These are phyloP conservation scores for Kickxella alabastrina DNA, from an alignment of 192 early-diverging fungal species.

Conservation along the genomic window DNA sequence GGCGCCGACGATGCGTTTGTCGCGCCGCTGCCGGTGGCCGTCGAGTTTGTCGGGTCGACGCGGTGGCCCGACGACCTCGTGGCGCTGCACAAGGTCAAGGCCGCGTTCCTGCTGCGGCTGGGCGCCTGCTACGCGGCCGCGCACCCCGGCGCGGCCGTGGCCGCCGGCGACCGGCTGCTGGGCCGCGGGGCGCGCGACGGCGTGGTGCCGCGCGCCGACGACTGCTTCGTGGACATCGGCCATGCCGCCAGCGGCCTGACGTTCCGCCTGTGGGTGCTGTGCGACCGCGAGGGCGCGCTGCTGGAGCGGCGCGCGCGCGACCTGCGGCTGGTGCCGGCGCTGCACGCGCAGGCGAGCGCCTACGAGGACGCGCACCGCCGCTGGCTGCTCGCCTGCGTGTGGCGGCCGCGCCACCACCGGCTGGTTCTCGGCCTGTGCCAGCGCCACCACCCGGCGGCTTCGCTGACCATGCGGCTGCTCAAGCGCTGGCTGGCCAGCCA, in stretches of 20 bases:
- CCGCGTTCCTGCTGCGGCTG: slow-evolving; percentile 79
- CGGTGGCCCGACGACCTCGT: slow-evolving; percentile 88
- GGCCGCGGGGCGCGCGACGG: slow-evolving; percentile 53
- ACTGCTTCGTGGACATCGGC: slow-evolving; percentile 67
- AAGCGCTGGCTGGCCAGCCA: slow-evolving; percentile 92
- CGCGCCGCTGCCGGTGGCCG: slow-evolving; percentile 69
- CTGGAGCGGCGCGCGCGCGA: slow-evolving; percentile 51
- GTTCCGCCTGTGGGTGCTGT: slow-evolving; percentile 77
- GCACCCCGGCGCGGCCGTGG: slow-evolving; percentile 33
- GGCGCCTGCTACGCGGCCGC: slow-evolving; percentile 54
- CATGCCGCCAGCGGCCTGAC: slow-evolving; percentile 60
- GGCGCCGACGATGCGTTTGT: slow-evolving; percentile 55
- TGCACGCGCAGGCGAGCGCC: slow-evolving; percentile 53
- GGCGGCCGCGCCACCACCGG: slow-evolving; percentile 35
- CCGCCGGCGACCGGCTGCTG: slow-evolving; percentile 50
- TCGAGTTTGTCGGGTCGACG: slow-evolving; percentile 78
- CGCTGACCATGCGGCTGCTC: slow-evolving; percentile 74
- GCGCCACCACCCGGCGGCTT: slow-evolving; percentile 64
- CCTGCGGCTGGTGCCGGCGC: slow-evolving; percentile 26
- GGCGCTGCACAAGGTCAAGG: slow-evolving; percentile 87
- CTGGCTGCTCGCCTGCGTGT: slow-evolving; percentile 26
- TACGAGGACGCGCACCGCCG: slow-evolving; percentile 27
- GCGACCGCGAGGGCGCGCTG: slow-evolving; percentile 65
- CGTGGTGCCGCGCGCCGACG: slow-evolving; percentile 33
- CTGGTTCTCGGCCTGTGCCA: slow-evolving; percentile 74